Evolutionary conservation across 179 eudicot species (phyloP).

Genomic region (Kewa caespitosa): DNA sequence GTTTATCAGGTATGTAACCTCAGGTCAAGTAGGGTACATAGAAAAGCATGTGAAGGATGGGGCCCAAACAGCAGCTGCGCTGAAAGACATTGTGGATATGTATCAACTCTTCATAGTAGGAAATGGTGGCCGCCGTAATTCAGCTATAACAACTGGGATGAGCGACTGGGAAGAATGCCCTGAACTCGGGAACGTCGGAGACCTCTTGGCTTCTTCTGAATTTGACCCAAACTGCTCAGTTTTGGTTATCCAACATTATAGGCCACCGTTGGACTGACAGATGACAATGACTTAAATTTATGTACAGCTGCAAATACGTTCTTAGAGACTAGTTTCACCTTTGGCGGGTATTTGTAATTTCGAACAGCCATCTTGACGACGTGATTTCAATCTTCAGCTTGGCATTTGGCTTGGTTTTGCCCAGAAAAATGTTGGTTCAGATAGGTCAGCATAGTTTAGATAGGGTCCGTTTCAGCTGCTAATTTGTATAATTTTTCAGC

Average conservation of each 20-base stretch:
- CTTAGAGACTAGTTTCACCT: not conserved
- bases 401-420: not conserved
- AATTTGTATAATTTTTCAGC: not conserved
- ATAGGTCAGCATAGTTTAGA: slow-evolving; percentile 20
- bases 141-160: slow-evolving; percentile 68
- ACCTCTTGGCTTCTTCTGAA: slow-evolving; percentile 87
- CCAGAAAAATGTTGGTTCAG: not conserved
- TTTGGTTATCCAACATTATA: slow-evolving; percentile 74
- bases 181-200: slow-evolving; percentile 89
- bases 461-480: slow-evolving; percentile 2
- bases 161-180: slow-evolving; percentile 99
- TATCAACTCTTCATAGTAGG: slow-evolving; percentile 86
- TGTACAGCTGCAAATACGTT: not conserved
- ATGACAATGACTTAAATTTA: not conserved
- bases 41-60: slow-evolving; percentile 86
- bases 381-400: not conserved
- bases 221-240: slow-evolving; percentile 75
- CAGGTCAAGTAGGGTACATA: slow-evolving; percentile 80
- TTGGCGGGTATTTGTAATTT: not conserved
- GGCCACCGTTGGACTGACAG: slow-evolving; percentile 33
- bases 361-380: not conserved
- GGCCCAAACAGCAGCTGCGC: slow-evolving; percentile 58
- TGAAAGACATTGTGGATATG: slow-evolving; percentile 75
- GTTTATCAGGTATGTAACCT: slow-evolving; percentile 64
- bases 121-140: slow-evolving; percentile 60